Evolutionary conservation across 306 rosid species (phyloP).

Genomic region (Inga laurina): DNA sequence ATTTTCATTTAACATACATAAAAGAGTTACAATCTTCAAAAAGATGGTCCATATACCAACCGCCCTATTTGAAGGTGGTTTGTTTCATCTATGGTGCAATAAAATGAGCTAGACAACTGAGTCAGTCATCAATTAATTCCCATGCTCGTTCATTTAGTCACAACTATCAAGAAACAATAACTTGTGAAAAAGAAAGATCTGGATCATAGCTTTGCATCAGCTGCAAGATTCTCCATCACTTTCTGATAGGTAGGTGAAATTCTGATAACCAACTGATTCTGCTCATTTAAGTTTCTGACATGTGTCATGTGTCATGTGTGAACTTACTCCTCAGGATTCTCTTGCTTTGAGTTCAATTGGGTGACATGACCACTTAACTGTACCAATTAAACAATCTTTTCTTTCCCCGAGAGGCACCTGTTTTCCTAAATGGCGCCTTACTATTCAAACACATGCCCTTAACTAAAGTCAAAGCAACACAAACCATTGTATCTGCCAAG

Average conservation of each 20-base stretch:
- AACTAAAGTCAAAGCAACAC: slow-evolving; percentile 21
- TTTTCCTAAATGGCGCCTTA: not conserved
- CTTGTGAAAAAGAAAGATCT: not conserved
- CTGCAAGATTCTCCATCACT: not conserved
- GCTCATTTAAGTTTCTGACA: not conserved
- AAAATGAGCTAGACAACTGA: not conserved
- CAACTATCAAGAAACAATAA: not conserved
- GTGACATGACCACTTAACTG: not conserved
- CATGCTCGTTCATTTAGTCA: not conserved
- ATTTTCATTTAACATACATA: too few relatives aligned
- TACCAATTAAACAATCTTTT: not conserved
- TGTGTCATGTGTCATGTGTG: not conserved
- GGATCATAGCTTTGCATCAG: not conserved
- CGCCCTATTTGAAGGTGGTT: not conserved
- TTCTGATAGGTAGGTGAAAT: not conserved
- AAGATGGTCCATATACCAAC: too few relatives aligned
- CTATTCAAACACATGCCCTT: not conserved
- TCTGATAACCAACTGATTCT: not conserved
- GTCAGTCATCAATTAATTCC: not conserved
- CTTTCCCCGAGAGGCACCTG: not conserved
- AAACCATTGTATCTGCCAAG: slow-evolving; percentile 1
- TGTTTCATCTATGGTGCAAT: not conserved
- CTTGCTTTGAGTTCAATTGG: not conserved
- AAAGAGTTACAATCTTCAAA: too few relatives aligned
- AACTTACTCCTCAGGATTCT: not conserved